phyloP scores from a whole-genome alignment of 2,329 filamentous ascomycete species.

The Colletotrichum navitas region DNA sequence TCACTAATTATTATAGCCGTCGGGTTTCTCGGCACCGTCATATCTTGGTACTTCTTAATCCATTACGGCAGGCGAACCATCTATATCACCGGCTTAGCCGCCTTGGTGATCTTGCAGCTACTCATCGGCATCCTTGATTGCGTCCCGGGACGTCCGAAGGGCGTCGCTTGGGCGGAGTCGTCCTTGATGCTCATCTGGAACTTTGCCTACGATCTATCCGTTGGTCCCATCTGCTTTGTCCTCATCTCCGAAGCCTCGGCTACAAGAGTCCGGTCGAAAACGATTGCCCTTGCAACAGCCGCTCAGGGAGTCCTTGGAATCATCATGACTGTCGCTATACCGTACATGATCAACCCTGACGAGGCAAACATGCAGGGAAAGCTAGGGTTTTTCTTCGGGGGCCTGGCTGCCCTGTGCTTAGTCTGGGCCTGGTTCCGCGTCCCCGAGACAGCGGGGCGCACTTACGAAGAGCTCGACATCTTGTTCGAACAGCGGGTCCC shows the following conservation, averaged over 20 bases:
- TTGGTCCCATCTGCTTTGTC: conserved; percentile 55
- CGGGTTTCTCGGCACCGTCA: conserved; percentile 58
- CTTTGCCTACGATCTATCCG: conserved; percentile 52
- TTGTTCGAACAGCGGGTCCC: conserved; percentile 50
- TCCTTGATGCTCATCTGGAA: conserved; percentile 61
- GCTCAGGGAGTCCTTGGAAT: conserved; percentile 56
- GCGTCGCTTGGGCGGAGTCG: conserved; percentile 61
- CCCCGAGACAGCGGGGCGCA: conserved; percentile 46
- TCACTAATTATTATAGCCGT: conserved; percentile 53
- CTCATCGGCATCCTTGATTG: conserved; percentile 60
- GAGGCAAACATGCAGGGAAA: conserved; percentile 54
- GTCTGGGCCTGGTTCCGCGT: conserved; percentile 46
- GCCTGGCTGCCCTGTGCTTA: conserved; percentile 44
- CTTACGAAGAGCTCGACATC: conserved; percentile 47
- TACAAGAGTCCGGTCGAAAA: conserved; percentile 59
- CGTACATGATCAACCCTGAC: conserved; percentile 47
- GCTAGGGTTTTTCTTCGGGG: conserved; percentile 46
- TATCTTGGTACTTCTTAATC: conserved; percentile 59
- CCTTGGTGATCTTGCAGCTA: conserved; percentile 54
- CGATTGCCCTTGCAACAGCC: conserved; percentile 59
- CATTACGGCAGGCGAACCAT: conserved; percentile 57
- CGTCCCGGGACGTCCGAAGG: conserved; percentile 55
- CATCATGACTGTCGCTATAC: conserved; percentile 48
- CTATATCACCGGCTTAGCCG: conserved; percentile 56
- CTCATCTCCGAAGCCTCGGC: conserved; percentile 67